phyloP scores from a whole-genome alignment of 805 yeast genomes.

The Starmerella apicola region DNA sequence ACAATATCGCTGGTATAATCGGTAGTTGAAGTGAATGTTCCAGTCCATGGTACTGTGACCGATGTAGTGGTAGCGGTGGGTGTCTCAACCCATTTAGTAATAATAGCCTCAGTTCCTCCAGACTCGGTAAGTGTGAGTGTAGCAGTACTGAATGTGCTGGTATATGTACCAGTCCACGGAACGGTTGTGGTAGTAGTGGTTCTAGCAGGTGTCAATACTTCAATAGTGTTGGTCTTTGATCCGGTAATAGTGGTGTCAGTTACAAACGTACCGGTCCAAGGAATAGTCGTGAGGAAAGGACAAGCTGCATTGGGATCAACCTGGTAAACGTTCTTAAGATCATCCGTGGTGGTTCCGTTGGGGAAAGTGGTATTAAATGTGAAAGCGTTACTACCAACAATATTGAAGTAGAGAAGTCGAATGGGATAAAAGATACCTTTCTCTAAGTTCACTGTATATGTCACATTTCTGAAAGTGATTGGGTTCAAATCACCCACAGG shows the following conservation, averaged over 20 bases:
- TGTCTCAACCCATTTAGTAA: too few species aligned
- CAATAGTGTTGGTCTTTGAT: neutral
- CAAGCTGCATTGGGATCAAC: conserved; percentile 1
- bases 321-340: conserved; percentile 4
- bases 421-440: conserved; percentile 5
- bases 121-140: too few species aligned
- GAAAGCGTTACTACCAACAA: neutral
- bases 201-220: conserved; percentile 1
- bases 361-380: neutral
- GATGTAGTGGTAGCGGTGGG: neutral
- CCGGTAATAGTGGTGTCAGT: conserved; percentile 4
- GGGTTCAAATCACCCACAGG: neutral
- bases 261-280: conserved; percentile 2
- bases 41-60: conserved; percentile 6
- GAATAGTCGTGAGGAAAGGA: conserved; percentile 2
- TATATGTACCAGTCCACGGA: conserved; percentile 5
- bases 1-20: neutral
- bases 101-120: too few species aligned
- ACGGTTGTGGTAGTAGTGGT: neutral
- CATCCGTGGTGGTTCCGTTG: neutral
- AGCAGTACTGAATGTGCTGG: too few species aligned
- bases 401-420: conserved; percentile 6
- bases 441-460: neutral
- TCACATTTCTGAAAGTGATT: neutral
- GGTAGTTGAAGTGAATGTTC: neutral